Percentiles rank a stretch among this genome's conserved stretches.
These are phyloP conservation scores for Elymus sibiricus DNA, from an alignment of 176 grass and related monocot genomes.

Conservation along the genomic window DNA sequence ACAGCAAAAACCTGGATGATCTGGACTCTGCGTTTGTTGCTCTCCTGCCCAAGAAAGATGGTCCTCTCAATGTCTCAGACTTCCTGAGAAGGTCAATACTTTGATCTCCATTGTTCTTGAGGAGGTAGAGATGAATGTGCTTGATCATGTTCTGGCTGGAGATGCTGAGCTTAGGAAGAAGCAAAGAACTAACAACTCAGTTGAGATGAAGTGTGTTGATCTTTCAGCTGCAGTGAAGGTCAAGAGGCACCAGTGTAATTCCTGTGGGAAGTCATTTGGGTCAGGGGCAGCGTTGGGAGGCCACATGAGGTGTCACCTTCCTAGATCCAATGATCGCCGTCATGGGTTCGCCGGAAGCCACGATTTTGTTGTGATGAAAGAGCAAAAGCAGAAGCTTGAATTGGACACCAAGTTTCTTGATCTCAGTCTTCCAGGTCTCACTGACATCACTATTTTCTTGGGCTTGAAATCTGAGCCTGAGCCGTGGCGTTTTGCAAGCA, in stretches of 20 bases:
- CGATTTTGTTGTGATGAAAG: neutral
- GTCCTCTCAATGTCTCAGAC: too few species aligned
- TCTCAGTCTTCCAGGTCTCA: neutral
- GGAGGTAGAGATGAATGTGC: slow-evolving; percentile 5
- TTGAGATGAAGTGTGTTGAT: slow-evolving; percentile 7
- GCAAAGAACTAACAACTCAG: neutral
- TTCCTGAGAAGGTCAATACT: neutral
- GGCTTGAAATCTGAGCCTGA: neutral
- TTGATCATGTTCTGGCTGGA: slow-evolving; percentile 3
- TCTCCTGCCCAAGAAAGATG: too few species aligned
- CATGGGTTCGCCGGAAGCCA: neutral
- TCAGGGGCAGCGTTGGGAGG: slow-evolving; percentile 45
- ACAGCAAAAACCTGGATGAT: too few species aligned
- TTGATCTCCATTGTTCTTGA: slow-evolving; percentile 6
- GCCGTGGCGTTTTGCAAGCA: neutral
- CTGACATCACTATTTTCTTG: neutral
- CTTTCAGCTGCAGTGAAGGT: slow-evolving; percentile 7
- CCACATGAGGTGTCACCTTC: slow-evolving; percentile 24
- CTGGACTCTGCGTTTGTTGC: too few species aligned
- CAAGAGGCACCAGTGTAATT: slow-evolving; percentile 24
- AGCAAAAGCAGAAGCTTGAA: neutral
- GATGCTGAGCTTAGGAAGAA: neutral
- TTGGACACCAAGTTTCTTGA: neutral
- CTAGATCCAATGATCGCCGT: neutral
- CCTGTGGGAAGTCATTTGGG: slow-evolving; percentile 42